phyloP scores from a whole-genome alignment of 495 filamentous ascomycete species.

The Xylona heveae region DNA sequence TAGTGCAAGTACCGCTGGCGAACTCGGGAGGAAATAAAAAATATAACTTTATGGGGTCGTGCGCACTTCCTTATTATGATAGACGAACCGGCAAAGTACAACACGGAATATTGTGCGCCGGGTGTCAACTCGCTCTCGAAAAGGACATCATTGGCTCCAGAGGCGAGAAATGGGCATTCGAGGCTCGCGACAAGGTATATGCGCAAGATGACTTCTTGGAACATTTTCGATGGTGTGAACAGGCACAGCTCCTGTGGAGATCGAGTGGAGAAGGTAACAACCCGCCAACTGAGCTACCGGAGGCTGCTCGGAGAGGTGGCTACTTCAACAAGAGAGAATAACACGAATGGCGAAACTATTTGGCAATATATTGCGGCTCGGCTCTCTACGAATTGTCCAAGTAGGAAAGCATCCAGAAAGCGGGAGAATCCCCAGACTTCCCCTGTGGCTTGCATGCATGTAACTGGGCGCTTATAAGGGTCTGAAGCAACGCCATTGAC shows the following conservation, averaged over 20 bases:
- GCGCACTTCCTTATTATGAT: slow-evolving; percentile 20
- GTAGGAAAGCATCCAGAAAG: no score
- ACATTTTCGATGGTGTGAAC: slow-evolving; percentile 22
- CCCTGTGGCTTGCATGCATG: no score
- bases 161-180: slow-evolving; percentile 10
- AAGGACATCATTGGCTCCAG: slow-evolving; percentile 14
- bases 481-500: no score
- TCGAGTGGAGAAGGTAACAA: slow-evolving; percentile 15
- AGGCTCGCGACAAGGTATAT: slow-evolving; percentile 13
- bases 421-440: no score
- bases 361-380: slow-evolving; percentile 2
- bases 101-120: slow-evolving; percentile 18
- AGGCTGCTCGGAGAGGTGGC: slow-evolving; percentile 4
- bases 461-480: no score
- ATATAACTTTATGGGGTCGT: slow-evolving; percentile 17
- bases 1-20: slow-evolving; percentile 6
- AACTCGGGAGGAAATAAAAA: slow-evolving; percentile 12
- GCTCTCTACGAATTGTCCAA: no score
- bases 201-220: slow-evolving; percentile 11
- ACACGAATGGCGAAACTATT: slow-evolving; percentile 1
- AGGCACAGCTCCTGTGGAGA: slow-evolving; percentile 19
- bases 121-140: slow-evolving; percentile 19
- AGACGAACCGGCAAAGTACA: slow-evolving; percentile 15
- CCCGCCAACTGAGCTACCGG: slow-evolving; percentile 9
- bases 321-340: slow-evolving; percentile 3